Percentiles rank a stretch among this genome's conserved stretches.
Conservation (phyloP, 345 rosid species). For the Citrus sp. region DNA sequence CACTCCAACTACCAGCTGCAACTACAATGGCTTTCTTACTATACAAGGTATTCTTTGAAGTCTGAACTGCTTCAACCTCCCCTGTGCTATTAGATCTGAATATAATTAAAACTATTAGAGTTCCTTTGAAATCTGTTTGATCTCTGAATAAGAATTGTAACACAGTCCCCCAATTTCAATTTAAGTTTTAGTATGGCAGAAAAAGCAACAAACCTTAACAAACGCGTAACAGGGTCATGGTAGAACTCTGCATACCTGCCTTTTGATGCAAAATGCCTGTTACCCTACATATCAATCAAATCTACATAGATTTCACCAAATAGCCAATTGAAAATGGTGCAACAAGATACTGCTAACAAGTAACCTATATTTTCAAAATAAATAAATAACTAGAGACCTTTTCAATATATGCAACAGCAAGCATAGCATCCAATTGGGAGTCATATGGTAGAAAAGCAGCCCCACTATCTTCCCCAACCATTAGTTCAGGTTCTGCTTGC, state of each 20-base stretch:
- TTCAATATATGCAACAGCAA: slow-evolving; percentile 62
- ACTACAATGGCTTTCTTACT: slow-evolving; percentile 66
- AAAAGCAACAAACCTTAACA: slow-evolving; percentile 47
- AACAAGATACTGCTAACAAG: background rate
- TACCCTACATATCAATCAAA: slow-evolving; percentile 41
- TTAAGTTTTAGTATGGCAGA: background rate
- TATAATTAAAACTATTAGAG: slow-evolving; percentile 4
- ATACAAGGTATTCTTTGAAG: slow-evolving; percentile 53
- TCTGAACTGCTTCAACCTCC: slow-evolving; percentile 61
- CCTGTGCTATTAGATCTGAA: slow-evolving; percentile 45
- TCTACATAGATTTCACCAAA: background rate
- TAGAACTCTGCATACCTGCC: slow-evolving; percentile 87
- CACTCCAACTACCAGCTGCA: slow-evolving; percentile 95
- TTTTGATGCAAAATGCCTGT: slow-evolving; percentile 48
- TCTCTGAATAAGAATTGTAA: background rate
- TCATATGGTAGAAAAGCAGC: slow-evolving; percentile 85
- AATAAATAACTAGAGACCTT: slow-evolving; percentile 41
- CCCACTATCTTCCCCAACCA: slow-evolving; percentile 49
- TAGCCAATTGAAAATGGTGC: background rate
- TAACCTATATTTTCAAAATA: background rate
- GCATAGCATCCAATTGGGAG: slow-evolving; percentile 78
- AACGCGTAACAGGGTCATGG: slow-evolving; percentile 64
- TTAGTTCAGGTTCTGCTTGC: slow-evolving; percentile 54
- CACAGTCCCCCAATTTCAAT: background rate
- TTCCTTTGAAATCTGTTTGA: background rate